Base-by-base conservation (phyloP, 78 protist genomes). In the Emiliania huxleyi region DNA sequence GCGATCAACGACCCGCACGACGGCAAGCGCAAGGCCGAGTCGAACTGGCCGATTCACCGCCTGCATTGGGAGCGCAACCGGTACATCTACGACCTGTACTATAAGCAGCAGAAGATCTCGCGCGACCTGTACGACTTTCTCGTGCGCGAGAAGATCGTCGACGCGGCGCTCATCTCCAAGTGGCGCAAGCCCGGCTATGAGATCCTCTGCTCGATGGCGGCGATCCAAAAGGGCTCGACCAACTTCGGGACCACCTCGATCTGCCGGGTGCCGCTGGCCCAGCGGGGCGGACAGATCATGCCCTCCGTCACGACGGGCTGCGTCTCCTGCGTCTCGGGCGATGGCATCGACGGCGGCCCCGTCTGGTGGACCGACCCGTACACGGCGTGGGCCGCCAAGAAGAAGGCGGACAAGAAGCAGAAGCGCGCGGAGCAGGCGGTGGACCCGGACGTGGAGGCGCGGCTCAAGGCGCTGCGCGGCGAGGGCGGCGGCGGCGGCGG, bases 171-270 rank as follows among this genome's bases (percentile, higher is more conserved):
- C 35, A 90, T 94, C 87, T 89, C 91, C 73, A 94, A 94, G 92
- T 94, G 95, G 95, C 91, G 91, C 26, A 87, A 94, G 79, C 77
- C 93, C 3, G 95, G 95, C 23, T 94, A 91, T n/a, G 95, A 91
- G 55, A 77, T 77, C 94, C 95, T 91, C 71, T 94, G 95, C 93
- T 93, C 93, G 15, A 42, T 93, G 71, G 42, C 46, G 33, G 92
- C 93, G 21, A 93, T 93, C 90, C 52, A 93, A 26, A 56, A 56
- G 84, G 46, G 83, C 1, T 21, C 69, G 40, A 71, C 92, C 5
- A 93, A 93, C 93, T 93, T 93, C n/a, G 93, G 93, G 38, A 93
- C 95, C 44, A 79, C 95, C 0, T 45, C 73, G 33, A 69, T 93
- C 29, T 93, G 95, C 90, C 92, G 95, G 26, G 94, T 92, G 40